Base-by-base conservation (phyloP, 805 yeast genomes). In the Candida hispaniensis region DNA sequence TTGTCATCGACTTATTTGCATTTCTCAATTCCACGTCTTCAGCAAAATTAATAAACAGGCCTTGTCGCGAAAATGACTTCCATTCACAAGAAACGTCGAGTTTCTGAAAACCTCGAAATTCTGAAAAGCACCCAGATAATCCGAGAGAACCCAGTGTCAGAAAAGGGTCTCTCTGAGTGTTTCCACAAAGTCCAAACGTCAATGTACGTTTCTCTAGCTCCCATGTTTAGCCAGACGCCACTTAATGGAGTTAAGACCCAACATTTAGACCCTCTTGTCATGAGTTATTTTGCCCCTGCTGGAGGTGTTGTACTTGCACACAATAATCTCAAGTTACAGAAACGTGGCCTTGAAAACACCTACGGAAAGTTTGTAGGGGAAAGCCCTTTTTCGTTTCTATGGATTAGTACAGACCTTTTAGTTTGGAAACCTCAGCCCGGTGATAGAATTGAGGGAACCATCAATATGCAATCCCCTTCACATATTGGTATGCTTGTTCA, bases 401-500 rank as follows among this genome's bases (percentile, higher is more conserved):
- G 98, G 97, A 67, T 82, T 28, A 61, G 72, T 4, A 93, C 79
- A 6, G 91, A 83, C 36, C 65, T 91, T 30, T 64, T 83, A 39
- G 71, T 85, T 30, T 91, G 98, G 97, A 73, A 69, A 48, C 98
- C 99, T 4, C 72, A 72, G 47, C 63, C 73, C n/a, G 95, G 93
- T 4, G 96, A 91, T 51, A 60, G 67, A 1, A 59, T 91, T 12
- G 93, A 86, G 55, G 98, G 98, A 8, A 69, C 75, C 64, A 69
- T 79, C 38, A 83, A 82, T 61, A 75, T 88, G 71, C 96, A 88
- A 61, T 77, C 94, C 3, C 94, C 93, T 11, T 78, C 94, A 6
- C 98, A 91, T 54, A 79, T 91, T 48, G 97, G 96, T 41, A 64
- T 91, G 42, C 67, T 91, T 45, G 66, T 91, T 32, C 86, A 82